These are phyloP conservation scores for Eucalyptus rudis DNA, from an alignment of 345 rosid genomes.

Conservation along the genomic window DNA sequence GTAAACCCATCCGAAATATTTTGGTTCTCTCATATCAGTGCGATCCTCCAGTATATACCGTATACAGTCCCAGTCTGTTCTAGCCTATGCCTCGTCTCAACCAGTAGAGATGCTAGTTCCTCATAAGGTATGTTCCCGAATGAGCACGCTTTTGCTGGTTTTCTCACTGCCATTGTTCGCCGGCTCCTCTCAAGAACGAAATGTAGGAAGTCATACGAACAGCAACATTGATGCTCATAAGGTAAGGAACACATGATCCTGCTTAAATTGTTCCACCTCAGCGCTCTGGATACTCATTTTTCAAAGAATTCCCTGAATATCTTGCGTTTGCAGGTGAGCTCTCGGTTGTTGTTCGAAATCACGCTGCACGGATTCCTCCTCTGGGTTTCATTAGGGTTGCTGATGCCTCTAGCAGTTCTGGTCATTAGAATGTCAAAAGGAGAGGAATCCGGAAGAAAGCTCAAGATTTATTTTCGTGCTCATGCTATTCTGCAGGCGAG, in stretches of 20 bases:
- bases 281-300: neutral
- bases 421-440: constrained; percentile 54
- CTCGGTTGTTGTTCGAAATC: constrained; percentile 36
- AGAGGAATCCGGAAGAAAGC: constrained; percentile 37
- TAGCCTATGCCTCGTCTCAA: neutral
- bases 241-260: constrained; percentile 4
- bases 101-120: constrained; percentile 11
- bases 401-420: constrained; percentile 74
- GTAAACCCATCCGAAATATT: neutral
- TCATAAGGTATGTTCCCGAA: constrained; percentile 1
- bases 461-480: constrained; percentile 41
- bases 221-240: neutral
- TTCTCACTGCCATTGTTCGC: constrained; percentile 9
- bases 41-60: neutral
- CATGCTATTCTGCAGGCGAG: constrained; percentile 71
- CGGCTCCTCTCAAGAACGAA: constrained; percentile 1
- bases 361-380: constrained; percentile 67
- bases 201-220: neutral
- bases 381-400: constrained; percentile 82
- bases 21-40: neutral
- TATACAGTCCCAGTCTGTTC: neutral
- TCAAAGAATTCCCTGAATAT: neutral
- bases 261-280: neutral
- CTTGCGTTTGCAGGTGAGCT: constrained; percentile 25
- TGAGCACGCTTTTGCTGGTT: neutral